Base-by-base conservation (phyloP, 345 rosid species). In the Syzygium oleosum region DNA sequence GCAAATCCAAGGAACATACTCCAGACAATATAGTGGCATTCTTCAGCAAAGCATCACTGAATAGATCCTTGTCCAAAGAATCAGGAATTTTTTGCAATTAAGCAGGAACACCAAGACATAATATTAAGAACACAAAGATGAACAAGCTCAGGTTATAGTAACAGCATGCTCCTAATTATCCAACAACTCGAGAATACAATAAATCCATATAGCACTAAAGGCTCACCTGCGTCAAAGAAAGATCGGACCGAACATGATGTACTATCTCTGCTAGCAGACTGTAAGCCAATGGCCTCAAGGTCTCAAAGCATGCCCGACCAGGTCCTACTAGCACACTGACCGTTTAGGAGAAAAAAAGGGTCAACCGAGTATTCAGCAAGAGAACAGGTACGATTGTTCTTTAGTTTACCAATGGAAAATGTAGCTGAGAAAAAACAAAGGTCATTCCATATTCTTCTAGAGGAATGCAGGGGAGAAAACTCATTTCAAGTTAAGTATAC, bases 231-330 rank as follows among this genome's bases (percentile, higher is more conserved):
- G 95, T 90, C 84, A 97, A 91, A 89, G 98, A 94, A 86, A 98
- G 98, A 41, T 96, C 99, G 19, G 90, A 94, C 38, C 99, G 96
- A 91, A 98, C 99, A 90, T 98, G 99, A 92, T 98, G 99, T 88
- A 98, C 99, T 77, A 98, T 98, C 93, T 98, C 99, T 22, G 99
- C 99, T 41, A 98, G 92, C 84, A 98, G 90, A 92, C 99, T 98
- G 92, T 98, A 98, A 86, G 99, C 99, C 93, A 98, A 92, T 85
- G 99, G 99, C 91, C 99, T 97, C 90, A 98, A 87, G 86, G 99
- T 96, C 93, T 98, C 99, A 86, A 93, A 97, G 91, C 99, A 98
- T 85, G 99, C 99, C 87, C 99, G 94, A 63, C 99, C 99, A 78
- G 98, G 94, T 88, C 99, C 99, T 91, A 97, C 99, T 58, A 97